Evolutionary conservation across 345 rosid genomes (phyloP), one percentile per base, ranked within the genome.

Genomic region (Mallotus nudiflorus): DNA sequence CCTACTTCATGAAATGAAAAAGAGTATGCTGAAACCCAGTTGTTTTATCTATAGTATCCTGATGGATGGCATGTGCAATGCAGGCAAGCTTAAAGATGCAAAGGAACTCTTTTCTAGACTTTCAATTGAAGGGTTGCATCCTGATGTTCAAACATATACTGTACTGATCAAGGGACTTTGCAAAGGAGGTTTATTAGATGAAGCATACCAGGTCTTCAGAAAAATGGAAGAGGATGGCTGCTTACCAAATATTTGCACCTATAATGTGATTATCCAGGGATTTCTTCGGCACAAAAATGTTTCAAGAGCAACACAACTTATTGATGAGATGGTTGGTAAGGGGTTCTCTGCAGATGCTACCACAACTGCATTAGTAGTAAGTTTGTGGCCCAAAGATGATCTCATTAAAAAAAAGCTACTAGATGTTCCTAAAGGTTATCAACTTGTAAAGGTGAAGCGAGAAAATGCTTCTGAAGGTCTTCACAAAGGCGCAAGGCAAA

Each of bases 191-290:
- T 44, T 72, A 24, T 22, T 46, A 16, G 55, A 64, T 54, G 75
- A 72, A 40, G 75, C 75, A 24, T 72, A 40, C 19, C 13, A 19
- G 42, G 46, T 72, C 8, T 64, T 53, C 28, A 54, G 69, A 18
- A 53, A 40, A 72, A 72, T 72, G 75, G 55, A 72, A 63, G 56
- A 19, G 25, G 11, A 25, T 53, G 62, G 63, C 9, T 51, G 53
- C 54, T 7, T 20, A 16, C 68, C 62, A 15, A n/a, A 52, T 54
- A 53, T 44, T 50, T 18, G 53, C 29, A 24, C 69, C 15, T 71
- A 52, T 55, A 71, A 53, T 56, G 48, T 29, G 20, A 62, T 63
- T 15, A 52, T 71, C 27, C 69, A 40, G 15, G 75, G 75, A 25
- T 71, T 18, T 63, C 69, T 71, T 12, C 59, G 28, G 20, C 29